phyloP scores from a whole-genome alignment of 2,329 filamentous ascomycete species.

The Blastomyces percursus region DNA sequence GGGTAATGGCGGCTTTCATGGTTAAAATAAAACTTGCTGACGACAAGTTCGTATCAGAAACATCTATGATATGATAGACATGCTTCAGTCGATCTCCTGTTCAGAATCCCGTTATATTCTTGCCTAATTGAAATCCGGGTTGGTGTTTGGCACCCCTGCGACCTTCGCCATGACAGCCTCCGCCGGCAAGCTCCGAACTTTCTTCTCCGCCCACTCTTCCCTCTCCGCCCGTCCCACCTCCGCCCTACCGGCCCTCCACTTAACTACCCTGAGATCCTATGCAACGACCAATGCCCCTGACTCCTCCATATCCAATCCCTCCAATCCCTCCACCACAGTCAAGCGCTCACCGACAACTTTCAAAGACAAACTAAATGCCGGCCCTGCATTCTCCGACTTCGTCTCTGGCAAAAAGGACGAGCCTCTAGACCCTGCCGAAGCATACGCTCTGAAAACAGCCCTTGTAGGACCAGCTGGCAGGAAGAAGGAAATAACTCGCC shows the following conservation, averaged over 20 bases:
- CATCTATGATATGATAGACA: neutral
- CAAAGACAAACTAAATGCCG: slow-evolving; percentile 52
- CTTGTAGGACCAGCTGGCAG: slow-evolving; percentile 50
- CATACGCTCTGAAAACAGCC: slow-evolving; percentile 51
- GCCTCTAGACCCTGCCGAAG: slow-evolving; percentile 38
- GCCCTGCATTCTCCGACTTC: slow-evolving; percentile 55
- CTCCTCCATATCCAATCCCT: slow-evolving; percentile 21
- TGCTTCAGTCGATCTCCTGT: neutral
- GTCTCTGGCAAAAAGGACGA: slow-evolving; percentile 39
- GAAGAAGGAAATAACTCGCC: slow-evolving; percentile 57
- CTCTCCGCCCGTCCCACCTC: slow-evolving; percentile 12
- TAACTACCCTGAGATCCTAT: slow-evolving; percentile 22
- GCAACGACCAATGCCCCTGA: slow-evolving; percentile 31
- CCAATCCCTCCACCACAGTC: slow-evolving; percentile 42
- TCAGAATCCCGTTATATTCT: neutral
- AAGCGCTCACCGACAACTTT: slow-evolving; percentile 42
- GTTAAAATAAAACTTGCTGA: neutral
- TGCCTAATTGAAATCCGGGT: neutral
- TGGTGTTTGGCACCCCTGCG: neutral
- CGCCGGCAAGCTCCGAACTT: slow-evolving; percentile 22
- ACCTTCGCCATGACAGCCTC: slow-evolving; percentile 25
- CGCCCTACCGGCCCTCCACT: neutral
- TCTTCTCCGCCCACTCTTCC: slow-evolving; percentile 21
- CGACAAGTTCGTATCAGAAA: neutral
- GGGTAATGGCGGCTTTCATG: neutral